Base-by-base conservation (phyloP, 352 stramenopile species). In the Phytophthora agathidicida region DNA sequence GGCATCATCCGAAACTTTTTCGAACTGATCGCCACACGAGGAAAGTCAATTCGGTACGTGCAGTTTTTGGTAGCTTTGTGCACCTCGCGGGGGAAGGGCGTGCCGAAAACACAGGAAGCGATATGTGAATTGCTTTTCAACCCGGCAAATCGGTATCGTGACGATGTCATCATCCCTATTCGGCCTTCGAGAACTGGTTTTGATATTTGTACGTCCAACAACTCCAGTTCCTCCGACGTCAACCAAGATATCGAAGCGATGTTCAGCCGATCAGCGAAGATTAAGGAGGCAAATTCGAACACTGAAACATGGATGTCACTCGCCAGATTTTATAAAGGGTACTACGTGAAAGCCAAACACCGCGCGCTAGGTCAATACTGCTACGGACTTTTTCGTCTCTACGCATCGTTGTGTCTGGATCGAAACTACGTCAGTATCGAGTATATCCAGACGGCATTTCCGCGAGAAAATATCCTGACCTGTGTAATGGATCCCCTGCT, bases 371-470 rank as follows among this genome's bases (percentile, higher is more conserved):
- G 71, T 0, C 77, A 87, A 48, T 91, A 91, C 42, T 89, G 78
- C 66, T 89, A 88, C 32, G 82, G 82, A 5, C 52, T 91, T 10
- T 76, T 91, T 20, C 79, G 80, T 8, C 65, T 91, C 1, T 91
- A 89, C 49, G 68, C 82, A n/a, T 83, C 77, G 3, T 51, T 91
- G 4, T 91, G 82, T 14, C 51, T 86, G 26, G 82, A 91, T 61
- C 77, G 82, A 33, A 91, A 91, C 65, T 91, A 91, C 38, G 64
- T 86, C 20, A 87, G 79, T 45, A 91, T 91, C 36, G 71, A 91
- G 39, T 83, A 85, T 50, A 70, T 91, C 24, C 79, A 89, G 26
- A 59, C 67, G 8, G 72, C 67, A 4, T 91, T 91, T 61, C 79
- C 82, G 7, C 75, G 82, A 10, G 63, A 82, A 17, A 76, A 74